phyloP scores from a whole-genome alignment of 129 eudicot genomes.

The Pulicaria dysenterica region DNA sequence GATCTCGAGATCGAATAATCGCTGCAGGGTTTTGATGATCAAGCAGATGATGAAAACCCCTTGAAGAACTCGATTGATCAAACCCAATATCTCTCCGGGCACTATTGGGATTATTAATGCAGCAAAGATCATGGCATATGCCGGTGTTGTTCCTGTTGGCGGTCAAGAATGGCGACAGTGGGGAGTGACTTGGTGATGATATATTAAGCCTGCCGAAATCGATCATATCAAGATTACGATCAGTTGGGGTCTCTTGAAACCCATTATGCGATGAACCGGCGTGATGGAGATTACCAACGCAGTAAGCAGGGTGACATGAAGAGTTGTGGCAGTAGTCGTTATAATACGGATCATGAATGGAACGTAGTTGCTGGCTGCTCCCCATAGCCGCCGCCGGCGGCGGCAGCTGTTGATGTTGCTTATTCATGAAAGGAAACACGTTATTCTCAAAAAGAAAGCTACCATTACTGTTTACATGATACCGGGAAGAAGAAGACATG shows the following conservation, averaged over 20 bases:
- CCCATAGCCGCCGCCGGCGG: conserved; percentile 11
- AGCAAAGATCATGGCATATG: conserved; percentile 18
- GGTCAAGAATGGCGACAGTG: background rate
- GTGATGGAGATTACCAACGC: background rate
- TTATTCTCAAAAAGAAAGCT: conserved; percentile 9
- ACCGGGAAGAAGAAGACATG: conserved; percentile 27
- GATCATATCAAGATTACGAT: conserved; percentile 30
- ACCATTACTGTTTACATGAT: conserved; percentile 3
- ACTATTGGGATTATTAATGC: conserved; percentile 25
- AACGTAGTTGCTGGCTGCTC: conserved; percentile 28
- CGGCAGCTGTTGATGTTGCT: conserved; percentile 15
- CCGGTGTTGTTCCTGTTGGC: background rate
- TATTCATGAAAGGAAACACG: conserved; percentile 11
- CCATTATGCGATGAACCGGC: conserved; percentile 25
- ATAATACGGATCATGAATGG: conserved; percentile 18
- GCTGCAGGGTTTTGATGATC: conserved; percentile 13
- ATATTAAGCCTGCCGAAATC: conserved; percentile 35
- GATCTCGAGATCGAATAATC: no score
- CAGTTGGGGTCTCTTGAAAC: conserved; percentile 34
- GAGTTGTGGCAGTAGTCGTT: conserved; percentile 12
- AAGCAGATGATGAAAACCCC: conserved; percentile 9
- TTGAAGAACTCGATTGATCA: background rate
- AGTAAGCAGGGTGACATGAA: background rate
- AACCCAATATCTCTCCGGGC: conserved; percentile 24
- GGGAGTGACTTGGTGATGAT: conserved; percentile 23